Percentiles rank a stretch among this genome's conserved stretches.
phyloP scores from a whole-genome alignment of 352 stramenopile genomes.

The Globisporangium irregulare region DNA sequence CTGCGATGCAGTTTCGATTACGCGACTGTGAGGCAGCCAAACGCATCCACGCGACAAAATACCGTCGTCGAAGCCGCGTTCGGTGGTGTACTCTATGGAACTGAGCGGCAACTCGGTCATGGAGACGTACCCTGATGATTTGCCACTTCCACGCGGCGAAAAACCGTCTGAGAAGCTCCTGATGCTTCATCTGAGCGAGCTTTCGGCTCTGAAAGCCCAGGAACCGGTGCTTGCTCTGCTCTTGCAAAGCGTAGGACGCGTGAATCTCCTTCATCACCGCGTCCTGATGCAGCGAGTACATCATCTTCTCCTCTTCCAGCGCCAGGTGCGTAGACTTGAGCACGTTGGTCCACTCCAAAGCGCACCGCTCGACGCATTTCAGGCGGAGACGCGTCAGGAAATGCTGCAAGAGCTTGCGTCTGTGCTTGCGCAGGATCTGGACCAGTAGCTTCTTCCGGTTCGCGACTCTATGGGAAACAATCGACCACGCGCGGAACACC shows the following conservation, averaged over 20 bases:
- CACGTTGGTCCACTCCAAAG: conserved; percentile 36
- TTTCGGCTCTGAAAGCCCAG: conserved; percentile 15
- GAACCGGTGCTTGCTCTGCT: conserved; percentile 22
- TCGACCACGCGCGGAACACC: conserved; percentile 12
- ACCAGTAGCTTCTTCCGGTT: background rate
- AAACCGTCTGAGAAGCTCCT: conserved; percentile 16
- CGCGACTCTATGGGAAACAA: background rate
- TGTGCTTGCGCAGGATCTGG: background rate
- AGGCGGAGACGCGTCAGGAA: conserved; percentile 27
- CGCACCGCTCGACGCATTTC: conserved; percentile 27
- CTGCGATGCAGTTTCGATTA: conserved; percentile 3
- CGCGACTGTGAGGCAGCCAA: background rate
- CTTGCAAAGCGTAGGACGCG: conserved; percentile 20
- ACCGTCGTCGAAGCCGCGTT: conserved; percentile 8
- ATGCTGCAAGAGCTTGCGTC: background rate
- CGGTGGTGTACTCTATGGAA: conserved; percentile 21
- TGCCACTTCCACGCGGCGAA: conserved; percentile 22
- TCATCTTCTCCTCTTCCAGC: conserved; percentile 43
- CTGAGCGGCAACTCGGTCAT: conserved; percentile 19
- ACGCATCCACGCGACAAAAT: conserved; percentile 22
- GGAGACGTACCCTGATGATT: conserved; percentile 12
- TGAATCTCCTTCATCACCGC: conserved; percentile 33
- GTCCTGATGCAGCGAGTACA: conserved; percentile 35
- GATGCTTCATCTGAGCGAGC: conserved; percentile 15
- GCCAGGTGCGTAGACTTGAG: conserved; percentile 35